Base-by-base conservation (phyloP, 2,329 filamentous ascomycete species). In the Fusarium sp. region DNA sequence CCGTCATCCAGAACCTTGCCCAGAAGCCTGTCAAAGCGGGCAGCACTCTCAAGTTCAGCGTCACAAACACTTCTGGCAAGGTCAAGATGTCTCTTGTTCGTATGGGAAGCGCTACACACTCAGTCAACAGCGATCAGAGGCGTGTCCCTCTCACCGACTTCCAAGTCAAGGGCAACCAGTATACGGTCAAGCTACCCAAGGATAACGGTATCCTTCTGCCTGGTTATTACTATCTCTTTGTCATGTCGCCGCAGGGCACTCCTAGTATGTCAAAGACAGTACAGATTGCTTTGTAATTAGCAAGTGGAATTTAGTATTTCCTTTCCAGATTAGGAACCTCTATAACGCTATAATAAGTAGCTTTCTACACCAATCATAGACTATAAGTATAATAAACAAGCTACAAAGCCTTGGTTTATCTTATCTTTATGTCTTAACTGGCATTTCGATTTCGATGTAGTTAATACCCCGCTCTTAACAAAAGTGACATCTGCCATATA, bases 51-150 rank as follows among this genome's bases (percentile, higher is more conserved):
- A 72, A 56, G 31, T 79, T 79, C 58, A 67, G 57, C 31, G 78
- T 80, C 18, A 61, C 63, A 18, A 70, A 76, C 61, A 45, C 38
- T 51, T 57, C 72, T 7, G 74, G 77, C 52, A 69, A 73, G 2
- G 20, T 80, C 39, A 77, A 77, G 6, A 84, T 84, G 44, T 82
- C 84, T 1, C 76, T 90, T 20, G 78, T 91, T 35, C 82, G 89
- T 11, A 83, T 85, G 51, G 85, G 87, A 3, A 84, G 82, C 7
- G 81, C 82, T 8, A 90, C 89, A 1, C 88, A 90, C 76, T 85
- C 87, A 4, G 84, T 90, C 54, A 88, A 91, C 73, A 90, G 85
- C 0, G 89, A 91, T 77, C 88, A 90, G 80, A 80, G 89, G 28
- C 84, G 88, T 14, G 82, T 90, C 54, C 81, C 85, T 20, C 78